Base-by-base conservation (phyloP, 1,284 basidiomycete species). In the Ceratobasidium sp. region DNA sequence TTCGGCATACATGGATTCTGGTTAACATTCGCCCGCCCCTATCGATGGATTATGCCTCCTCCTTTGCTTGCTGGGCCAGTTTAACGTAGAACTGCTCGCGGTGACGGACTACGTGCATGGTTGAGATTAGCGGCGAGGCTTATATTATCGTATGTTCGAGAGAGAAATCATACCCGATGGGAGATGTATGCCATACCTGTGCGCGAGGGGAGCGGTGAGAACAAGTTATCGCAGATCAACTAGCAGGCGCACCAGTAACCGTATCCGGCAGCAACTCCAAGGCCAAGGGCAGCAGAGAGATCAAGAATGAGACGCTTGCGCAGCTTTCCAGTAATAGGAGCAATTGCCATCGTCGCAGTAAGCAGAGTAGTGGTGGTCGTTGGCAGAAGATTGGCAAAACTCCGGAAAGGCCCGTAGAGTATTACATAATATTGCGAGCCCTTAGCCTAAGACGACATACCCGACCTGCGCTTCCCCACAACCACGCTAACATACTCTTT, bases 261-360 rank as follows among this genome's bases (percentile, higher is more conserved):
- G 82, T 94, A 95, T 59, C 89, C 94, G 32, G 88, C 86, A 74
- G 89, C 86, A 77, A 90, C 79, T 49, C 93, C 94, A 73, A 96
- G 88, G 79, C 92, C 94, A 59, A 95, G 83, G 49, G 89, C 88
- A 80, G 89, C 86, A 74, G 89, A 87, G 79, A 95, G 81, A 83
- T 96, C 95, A 78, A 94, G 89, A 89, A 93, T 93, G 84, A 95
- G 90, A 81, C 90, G 88, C 86, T 95, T 96, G 86, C 94, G 92
- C 85, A 95, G 92, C 86, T 90, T 95, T 83, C 94, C 95, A 76
- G 92, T 92, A 84, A 96, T 95, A 81, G 95, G 94, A 79, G 93
- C 91, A 83, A 96, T 92, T 82, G 92, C 84, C 92, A 94, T 94
- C 6, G 69, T 71, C 54, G 54, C 22, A 29, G 34, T 59, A 29